phyloP scores from a whole-genome alignment of 768 basidiomycete genomes.

The Lentinula sp. region DNA sequence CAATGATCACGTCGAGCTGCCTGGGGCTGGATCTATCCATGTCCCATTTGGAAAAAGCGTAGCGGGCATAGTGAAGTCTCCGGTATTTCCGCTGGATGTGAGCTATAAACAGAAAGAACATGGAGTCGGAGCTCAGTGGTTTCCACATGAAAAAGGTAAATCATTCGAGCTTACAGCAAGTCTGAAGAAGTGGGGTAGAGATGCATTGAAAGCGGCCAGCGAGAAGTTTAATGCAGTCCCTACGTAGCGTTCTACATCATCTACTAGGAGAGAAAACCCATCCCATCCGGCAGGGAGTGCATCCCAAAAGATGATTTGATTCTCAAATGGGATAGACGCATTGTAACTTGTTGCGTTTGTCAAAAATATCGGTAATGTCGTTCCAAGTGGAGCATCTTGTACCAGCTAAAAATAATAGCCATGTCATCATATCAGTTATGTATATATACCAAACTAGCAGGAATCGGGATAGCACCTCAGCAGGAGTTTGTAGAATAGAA shows the following conservation, averaged over 20 bases:
- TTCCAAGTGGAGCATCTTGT: conserved; percentile 66
- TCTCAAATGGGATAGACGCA: conserved; percentile 41
- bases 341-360: conserved; percentile 73
- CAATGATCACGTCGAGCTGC: conserved; percentile 37
- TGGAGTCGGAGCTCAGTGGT: background rate
- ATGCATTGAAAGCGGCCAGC: conserved; percentile 52
- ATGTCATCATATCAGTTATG: conserved; percentile 7
- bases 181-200: conserved; percentile 72
- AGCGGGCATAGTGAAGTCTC: conserved; percentile 80
- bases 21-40: conserved; percentile 68
- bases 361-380: conserved; percentile 62
- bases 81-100: conserved; percentile 36
- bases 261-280: conserved; percentile 75
- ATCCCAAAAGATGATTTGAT: conserved; percentile 57
- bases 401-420: conserved; percentile 40
- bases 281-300: conserved; percentile 54
- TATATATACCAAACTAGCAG: background rate
- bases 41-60: conserved; percentile 76
- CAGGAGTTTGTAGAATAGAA: conserved; percentile 71
- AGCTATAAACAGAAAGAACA: conserved; percentile 30
- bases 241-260: conserved; percentile 79
- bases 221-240: conserved; percentile 68
- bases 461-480: conserved; percentile 41
- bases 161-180: conserved; percentile 53
- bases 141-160: conserved; percentile 1